Evolutionary conservation across 2,329 filamentous ascomycete species (phyloP).

Genomic region (Mollisia scopiformis): DNA sequence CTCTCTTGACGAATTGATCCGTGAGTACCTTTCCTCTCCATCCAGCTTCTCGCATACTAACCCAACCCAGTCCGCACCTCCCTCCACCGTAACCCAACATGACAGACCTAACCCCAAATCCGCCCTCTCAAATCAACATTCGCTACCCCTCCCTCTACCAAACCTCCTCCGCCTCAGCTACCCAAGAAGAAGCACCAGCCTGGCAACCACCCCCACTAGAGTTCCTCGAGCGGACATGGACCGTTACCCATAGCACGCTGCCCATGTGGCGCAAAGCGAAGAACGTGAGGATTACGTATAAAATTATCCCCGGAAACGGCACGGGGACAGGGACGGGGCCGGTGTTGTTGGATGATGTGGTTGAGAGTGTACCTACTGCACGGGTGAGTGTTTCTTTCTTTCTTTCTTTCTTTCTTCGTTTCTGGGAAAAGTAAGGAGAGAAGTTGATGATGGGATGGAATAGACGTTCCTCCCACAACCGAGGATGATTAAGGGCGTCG

Average conservation of each 20-base stretch:
- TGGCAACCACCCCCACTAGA: slow-evolving; percentile 49
- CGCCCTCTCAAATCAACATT: neutral
- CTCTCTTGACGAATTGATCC: too few species aligned
- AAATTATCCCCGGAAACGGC: slow-evolving; percentile 42
- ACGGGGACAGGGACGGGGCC: slow-evolving; percentile 26
- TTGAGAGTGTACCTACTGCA: slow-evolving; percentile 69
- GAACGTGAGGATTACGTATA: slow-evolving; percentile 82
- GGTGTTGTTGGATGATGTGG: slow-evolving; percentile 65
- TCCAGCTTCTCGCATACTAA: too few species aligned
- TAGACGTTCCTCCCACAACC: slow-evolving; percentile 47
- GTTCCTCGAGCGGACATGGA: slow-evolving; percentile 70
- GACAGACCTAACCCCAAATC: neutral
- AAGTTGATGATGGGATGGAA: too few species aligned
- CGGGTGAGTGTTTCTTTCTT: too few species aligned
- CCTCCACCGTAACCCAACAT: neutral
- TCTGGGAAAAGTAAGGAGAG: too few species aligned
- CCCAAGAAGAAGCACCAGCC: too few species aligned
- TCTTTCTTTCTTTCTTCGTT: too few species aligned
- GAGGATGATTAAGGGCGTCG: slow-evolving; percentile 67
- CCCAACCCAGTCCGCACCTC: too few species aligned
- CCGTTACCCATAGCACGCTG: slow-evolving; percentile 75
- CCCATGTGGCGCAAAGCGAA: slow-evolving; percentile 79
- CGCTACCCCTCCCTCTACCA: neutral
- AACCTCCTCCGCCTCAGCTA: neutral
- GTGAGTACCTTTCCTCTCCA: too few species aligned